phyloP scores from a whole-genome alignment of 768 basidiomycete genomes.

The Chlorophyllum brunneum region DNA sequence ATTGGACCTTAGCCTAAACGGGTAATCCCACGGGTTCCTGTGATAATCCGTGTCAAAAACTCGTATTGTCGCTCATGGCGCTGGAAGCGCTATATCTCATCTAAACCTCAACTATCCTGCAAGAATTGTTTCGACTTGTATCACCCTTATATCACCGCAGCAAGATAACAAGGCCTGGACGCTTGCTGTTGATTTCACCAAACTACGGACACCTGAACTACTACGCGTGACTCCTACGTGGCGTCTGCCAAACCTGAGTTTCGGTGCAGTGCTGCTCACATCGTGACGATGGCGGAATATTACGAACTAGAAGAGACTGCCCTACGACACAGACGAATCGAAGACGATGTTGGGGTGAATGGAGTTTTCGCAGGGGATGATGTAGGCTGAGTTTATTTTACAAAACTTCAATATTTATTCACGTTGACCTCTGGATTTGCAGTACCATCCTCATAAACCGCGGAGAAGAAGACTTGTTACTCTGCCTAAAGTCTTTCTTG shows the following conservation, averaged over 20 bases:
- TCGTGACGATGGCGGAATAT: constrained; percentile 1
- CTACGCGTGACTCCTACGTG: constrained; percentile 6
- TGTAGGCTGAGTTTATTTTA: neutral
- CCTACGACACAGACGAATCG: constrained; percentile 9
- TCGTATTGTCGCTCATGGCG: no score
- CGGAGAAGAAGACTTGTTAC: neutral
- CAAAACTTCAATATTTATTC: neutral
- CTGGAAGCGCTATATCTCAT: no score
- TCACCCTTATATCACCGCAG: no score
- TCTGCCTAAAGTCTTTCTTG: neutral
- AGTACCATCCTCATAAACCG: constrained; percentile 1
- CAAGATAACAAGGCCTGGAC: no score
- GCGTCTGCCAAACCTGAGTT: constrained; percentile 1
- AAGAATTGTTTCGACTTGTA: no score
- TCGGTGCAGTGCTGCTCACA: neutral
- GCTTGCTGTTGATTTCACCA: no score
- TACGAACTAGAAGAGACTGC: neutral
- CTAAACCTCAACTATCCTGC: no score
- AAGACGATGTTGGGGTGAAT: neutral
- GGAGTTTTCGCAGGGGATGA: neutral
- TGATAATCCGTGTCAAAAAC: no score
- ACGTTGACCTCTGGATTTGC: neutral
- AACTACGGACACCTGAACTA: neutral
- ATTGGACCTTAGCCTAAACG: no score
- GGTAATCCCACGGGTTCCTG: no score